Evolutionary conservation across 2,329 filamentous ascomycete species (phyloP), one percentile per base, ranked within the genome.

Genomic region (Plectosphaerella cucumerina): DNA sequence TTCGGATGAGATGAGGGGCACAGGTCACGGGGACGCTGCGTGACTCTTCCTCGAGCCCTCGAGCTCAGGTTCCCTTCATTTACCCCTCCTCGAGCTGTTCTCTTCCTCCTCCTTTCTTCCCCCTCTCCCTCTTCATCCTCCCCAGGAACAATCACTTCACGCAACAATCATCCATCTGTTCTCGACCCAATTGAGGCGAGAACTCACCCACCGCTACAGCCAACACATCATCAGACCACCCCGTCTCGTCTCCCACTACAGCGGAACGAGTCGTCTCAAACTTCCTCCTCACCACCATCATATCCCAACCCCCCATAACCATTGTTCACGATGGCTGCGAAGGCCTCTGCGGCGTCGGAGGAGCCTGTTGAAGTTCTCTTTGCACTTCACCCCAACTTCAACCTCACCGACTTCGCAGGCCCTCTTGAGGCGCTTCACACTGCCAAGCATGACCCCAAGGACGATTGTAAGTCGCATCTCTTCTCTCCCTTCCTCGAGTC

Each of bases 301-400:
- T 31, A 39, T 11, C 14, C 21, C 6, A 31, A 26, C 42, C 17
- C 23, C 42, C 20, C 46, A 34, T 12, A 42, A 26, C 41, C 50
- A 48, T 18, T 42, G n/a, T 60, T 57, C 72, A 80, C 69, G 68
- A 84, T 84, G 80, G 75, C 77, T 65, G 69, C 69, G 64, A 82
- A 82, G 75, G 73, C 70, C 59, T 80, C 78, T 68, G 78, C 79
- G 64, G 77, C 80, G 67, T 72, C 74, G 61, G 79, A 82, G 64
- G 76, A 83, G 65, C 79, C 79, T 58, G 71, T 84, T 62, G 74
- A 82, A 57, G 77, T 84, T 58, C 77, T 84, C 63, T 76, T 84
- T 67, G 80, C 75, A 60, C 73, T 84, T 60, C 80, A 84, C 50
- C 69, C 74, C 64, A 80, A 81, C 65, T 84, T 84, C 64, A 72